Percentiles rank a stretch among this genome's conserved stretches.
These are phyloP conservation scores for Aquilaria yunnanensis DNA, from an alignment of 345 rosid genomes.

Conservation along the genomic window DNA sequence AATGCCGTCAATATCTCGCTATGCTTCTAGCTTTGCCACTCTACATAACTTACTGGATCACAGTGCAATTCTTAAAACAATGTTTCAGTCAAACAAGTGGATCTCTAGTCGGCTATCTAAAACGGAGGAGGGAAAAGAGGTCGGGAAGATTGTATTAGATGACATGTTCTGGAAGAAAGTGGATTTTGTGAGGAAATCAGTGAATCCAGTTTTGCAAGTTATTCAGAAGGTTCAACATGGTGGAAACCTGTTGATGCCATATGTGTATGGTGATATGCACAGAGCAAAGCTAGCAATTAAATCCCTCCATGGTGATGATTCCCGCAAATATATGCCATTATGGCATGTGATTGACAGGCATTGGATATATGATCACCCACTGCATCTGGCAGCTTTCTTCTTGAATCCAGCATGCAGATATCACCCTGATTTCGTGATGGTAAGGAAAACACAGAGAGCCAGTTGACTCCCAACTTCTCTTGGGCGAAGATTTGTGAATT, in stretches of 20 bases:
- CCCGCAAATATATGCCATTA: constrained; percentile 36
- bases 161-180: constrained; percentile 40
- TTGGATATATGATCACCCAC: constrained; percentile 37
- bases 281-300: constrained; percentile 36
- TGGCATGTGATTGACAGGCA: constrained; percentile 37
- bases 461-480: no score
- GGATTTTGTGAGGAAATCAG: constrained; percentile 25
- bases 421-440: constrained; percentile 30
- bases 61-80: constrained; percentile 30
- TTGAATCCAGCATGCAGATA: constrained; percentile 43
- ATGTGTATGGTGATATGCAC: constrained; percentile 29
- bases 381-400: constrained; percentile 37
- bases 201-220: constrained; percentile 29
- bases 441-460: constrained; percentile 13
- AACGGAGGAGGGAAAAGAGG: constrained; percentile 38
- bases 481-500: no score
- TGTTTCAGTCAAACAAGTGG: constrained; percentile 38
- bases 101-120: constrained; percentile 26
- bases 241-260: constrained; percentile 31
- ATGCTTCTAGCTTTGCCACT: constrained; percentile 31
- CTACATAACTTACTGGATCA: constrained; percentile 31
- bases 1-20: constrained; percentile 29
- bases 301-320: constrained; percentile 30
- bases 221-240: constrained; percentile 28
- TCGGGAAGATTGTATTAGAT: constrained; percentile 29